phyloP scores from a whole-genome alignment of 495 filamentous ascomycete genomes.

The Extremus antarcticus region DNA sequence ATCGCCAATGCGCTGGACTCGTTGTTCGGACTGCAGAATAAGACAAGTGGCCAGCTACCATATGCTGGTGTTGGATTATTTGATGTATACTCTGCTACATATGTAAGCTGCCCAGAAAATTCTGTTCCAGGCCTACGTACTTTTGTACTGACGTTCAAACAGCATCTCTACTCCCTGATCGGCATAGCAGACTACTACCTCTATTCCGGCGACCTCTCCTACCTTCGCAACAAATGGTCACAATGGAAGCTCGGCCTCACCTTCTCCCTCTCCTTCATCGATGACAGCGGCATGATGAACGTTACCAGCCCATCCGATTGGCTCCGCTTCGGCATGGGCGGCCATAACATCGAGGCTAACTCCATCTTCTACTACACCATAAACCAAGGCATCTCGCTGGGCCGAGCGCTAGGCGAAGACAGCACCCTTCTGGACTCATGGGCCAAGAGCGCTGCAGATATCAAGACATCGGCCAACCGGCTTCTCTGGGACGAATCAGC shows the following conservation, averaged over 20 bases:
- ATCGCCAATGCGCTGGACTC: slow-evolving; percentile 38
- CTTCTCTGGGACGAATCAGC: slow-evolving; percentile 23
- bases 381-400: slow-evolving; percentile 28
- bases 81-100: slow-evolving; percentile 22
- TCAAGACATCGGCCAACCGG: slow-evolving; percentile 25
- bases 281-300: slow-evolving; percentile 29
- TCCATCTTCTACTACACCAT: slow-evolving; percentile 29
- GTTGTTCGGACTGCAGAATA: slow-evolving; percentile 36
- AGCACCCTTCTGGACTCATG: slow-evolving; percentile 12
- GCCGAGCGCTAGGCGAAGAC: slow-evolving; percentile 25
- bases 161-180: slow-evolving; percentile 28
- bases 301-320: slow-evolving; percentile 25
- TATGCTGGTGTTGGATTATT: slow-evolving; percentile 23
- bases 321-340: slow-evolving; percentile 38
- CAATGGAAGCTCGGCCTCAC: slow-evolving; percentile 21
- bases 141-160: neutral
- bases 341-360: slow-evolving; percentile 41
- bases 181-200: slow-evolving; percentile 28
- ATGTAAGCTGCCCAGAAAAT: too few relatives aligned
- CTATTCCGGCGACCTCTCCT: slow-evolving; percentile 23
- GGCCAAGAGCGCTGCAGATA: slow-evolving; percentile 13
- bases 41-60: slow-evolving; percentile 21
- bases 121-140: too few relatives aligned
- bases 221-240: slow-evolving; percentile 19
- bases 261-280: slow-evolving; percentile 23